These are phyloP conservation scores for Kalanchoe fedtschenkoi DNA, from an alignment of 164 flowering plant species.

Conservation along the genomic window DNA sequence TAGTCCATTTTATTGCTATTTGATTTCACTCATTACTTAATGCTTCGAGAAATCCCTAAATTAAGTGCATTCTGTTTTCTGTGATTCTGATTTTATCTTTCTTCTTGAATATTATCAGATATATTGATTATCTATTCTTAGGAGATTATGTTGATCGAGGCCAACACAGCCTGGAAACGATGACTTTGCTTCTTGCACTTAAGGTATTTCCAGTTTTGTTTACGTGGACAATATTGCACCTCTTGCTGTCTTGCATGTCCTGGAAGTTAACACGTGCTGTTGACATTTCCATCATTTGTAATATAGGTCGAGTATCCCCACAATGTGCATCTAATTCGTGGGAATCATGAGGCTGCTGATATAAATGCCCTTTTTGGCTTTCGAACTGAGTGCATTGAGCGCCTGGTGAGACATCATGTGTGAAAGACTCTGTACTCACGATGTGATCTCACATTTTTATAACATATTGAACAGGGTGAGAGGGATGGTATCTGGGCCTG, in stretches of 20 bases:
- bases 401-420: constrained; percentile 52
- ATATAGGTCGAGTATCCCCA: constrained; percentile 85
- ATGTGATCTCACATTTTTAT: not conserved
- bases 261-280: not conserved
- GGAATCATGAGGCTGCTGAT: constrained; percentile 99
- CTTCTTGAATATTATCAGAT: constrained; percentile 39
- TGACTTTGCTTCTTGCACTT: constrained; percentile 80
- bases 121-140: constrained; percentile 94
- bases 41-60: not conserved
- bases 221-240: not conserved
- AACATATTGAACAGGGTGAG: constrained; percentile 63
- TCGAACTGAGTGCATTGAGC: constrained; percentile 97
- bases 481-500: constrained; percentile 98
- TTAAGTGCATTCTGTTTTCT: not conserved
- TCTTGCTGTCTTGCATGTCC: not conserved
- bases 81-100: constrained; percentile 1
- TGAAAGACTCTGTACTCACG: not conserved
- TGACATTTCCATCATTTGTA: constrained; percentile 3
- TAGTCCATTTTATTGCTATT: not conserved
- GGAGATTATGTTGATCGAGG: constrained; percentile 99
- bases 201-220: constrained; percentile 43
- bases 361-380: constrained; percentile 99
- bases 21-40: not conserved
- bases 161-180: constrained; percentile 96
- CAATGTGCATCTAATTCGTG: constrained; percentile 95